Evolutionary conservation across 140 eudicot species (phyloP), one percentile per base, ranked within the genome.

Genomic region (Erigeron philadelphicus): DNA sequence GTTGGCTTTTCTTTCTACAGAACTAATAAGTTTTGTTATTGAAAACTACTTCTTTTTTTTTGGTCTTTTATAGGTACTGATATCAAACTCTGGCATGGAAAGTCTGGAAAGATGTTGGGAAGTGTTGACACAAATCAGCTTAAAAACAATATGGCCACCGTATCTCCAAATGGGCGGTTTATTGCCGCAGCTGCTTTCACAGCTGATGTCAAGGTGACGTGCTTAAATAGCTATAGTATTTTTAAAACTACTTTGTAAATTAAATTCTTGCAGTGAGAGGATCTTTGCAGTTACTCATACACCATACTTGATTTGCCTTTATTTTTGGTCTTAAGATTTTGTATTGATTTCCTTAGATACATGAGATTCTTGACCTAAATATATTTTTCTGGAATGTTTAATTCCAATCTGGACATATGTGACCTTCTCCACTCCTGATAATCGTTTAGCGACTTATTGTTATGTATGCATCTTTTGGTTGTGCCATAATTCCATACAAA

Each of bases 181-280:
- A 76, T 93, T 71, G 98, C 98, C 68, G 98, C 98, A 49, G 98
- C 98, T 23, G 98, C 98, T 76, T 93, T 93, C 71, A 93, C 98
- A 7, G 98, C 98, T 78, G 98, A 93, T 78, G 98, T 93, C 69
- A 93, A 93, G 94, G 98, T 81, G 63, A 77, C 16, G 18, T 42
- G 72, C 46, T 70, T 8, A 42, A 72, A 41, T 12, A 9, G 55
- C 41, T 8, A 41, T 68, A 53, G 50, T 53, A 12, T 9, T 48
- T 9, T 48, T 35, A 12, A 52, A 43, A 74, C 66, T 44, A 45
- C 38, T 66, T 49, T 16, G 72, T 41, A 11, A 66, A 25, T 11
- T 74, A 17, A 54, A 9, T 42, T 57, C 9, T 57, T 54, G 43
- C 15, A 40, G n/a, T 46, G 46, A 40, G 52, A 44, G 38, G 3